Percentiles rank a stretch among this genome's conserved stretches.
phyloP scores from a whole-genome alignment of 2,329 filamentous ascomycete species.

The Zymoseptoria crescenta region DNA sequence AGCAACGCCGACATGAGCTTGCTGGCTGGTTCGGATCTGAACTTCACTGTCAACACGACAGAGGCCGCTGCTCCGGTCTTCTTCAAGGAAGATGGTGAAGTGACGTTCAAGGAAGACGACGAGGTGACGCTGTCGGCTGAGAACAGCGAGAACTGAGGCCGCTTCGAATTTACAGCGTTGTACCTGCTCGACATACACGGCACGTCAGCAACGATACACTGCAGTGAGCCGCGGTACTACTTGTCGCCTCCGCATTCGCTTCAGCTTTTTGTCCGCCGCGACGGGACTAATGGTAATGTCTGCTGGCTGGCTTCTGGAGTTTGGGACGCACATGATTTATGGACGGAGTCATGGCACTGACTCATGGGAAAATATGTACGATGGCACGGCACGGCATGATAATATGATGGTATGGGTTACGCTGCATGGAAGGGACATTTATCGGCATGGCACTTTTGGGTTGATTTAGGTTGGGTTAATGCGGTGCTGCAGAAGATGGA shows the following conservation, averaged over 20 bases:
- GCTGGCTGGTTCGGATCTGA: constrained; percentile 1
- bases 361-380: background rate
- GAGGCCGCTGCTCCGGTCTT: constrained; percentile 22
- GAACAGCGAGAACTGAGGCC: constrained; percentile 14
- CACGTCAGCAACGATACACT: background rate
- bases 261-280: background rate
- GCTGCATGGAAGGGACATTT: background rate
- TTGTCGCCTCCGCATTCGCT: background rate
- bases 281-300: constrained; percentile 15
- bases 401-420: constrained; percentile 1
- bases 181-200: background rate
- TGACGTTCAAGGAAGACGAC: constrained; percentile 20
- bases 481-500: background rate
- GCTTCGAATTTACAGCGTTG: background rate
- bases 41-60: constrained; percentile 7
- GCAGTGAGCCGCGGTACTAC: background rate
- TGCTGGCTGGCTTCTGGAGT: constrained; percentile 9
- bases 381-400: background rate
- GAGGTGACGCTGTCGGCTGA: constrained; percentile 28
- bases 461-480: background rate
- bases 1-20: background rate
- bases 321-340: background rate
- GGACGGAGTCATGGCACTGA: background rate
- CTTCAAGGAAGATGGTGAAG: constrained; percentile 4
- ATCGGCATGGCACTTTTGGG: background rate